Evolutionary conservation across 1,284 basidiomycete species (phyloP), one percentile per base, ranked within the genome.

Genomic region (Ustilago vetiveriae): DNA sequence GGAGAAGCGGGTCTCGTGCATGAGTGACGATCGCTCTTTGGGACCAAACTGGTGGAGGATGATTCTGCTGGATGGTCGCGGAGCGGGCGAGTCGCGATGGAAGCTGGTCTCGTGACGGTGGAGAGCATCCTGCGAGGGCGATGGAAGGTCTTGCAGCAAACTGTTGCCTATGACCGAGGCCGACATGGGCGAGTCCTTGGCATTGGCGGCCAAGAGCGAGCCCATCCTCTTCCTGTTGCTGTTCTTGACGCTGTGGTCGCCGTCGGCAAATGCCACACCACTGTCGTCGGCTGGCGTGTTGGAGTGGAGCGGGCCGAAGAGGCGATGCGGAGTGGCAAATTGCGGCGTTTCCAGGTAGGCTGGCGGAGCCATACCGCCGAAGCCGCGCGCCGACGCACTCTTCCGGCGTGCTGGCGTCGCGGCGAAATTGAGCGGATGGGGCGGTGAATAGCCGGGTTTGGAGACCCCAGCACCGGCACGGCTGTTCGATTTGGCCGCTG

Each of bases 1-100:
- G 47, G 39, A 44, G 36, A 62, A 67, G 19, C 49, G 41, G 1
- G 74, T 66, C 57, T 76, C 69, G 38, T 70, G 65, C 35, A 66
- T 63, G n/a, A 76, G 57, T 1, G 69, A 59, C 3, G 74, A 76
- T 17, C 69, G 38, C 47, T 72, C 69, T 33, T 63, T 70, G 17
- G 63, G 72, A 11, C 74, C 72, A 22, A 74, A 76, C 16, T 64
- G 27, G 33, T 74, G 55, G 19, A 52, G 29, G 2, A 46, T 24
- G n/a, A 30, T 30, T 16, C 48, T 44, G 17, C 17, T 40, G 1
- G 50, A 32, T 26, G 62, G 51, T 27, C 67, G 56, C 9, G 57
- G 45, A 14, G 56, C 57, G 19, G 68, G 54, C 14, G 68, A 62
- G 42, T 71, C 60, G 43, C 57, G 53, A 14, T 66, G 57, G 47